Base-by-base conservation (phyloP, 1,284 basidiomycete genomes). In the Fomitopsis palustris region DNA sequence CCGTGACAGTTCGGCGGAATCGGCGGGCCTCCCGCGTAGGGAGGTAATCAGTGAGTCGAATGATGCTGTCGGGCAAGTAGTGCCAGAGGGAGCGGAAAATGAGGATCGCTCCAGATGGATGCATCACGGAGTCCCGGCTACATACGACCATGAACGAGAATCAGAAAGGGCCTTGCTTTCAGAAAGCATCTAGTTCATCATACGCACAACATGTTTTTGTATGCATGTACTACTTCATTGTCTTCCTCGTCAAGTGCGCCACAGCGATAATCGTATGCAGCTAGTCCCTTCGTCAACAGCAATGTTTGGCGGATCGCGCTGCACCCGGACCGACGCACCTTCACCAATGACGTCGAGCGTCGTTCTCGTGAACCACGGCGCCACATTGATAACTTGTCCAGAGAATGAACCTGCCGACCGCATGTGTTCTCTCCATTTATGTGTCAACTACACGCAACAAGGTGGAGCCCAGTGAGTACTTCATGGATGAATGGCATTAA, bases 311-410 rank as follows among this genome's bases (percentile, higher is more conserved):
- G 10, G 19, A 39, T 53, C 42, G n/a, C 12, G 16, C 3, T 10
- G 42, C 23, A 45, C 12, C 4, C 42, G 6, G 19, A 6, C 10
- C 19, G 21, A 45, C 57, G 12, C 39, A 70, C 70, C 65, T 59
- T 69, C 67, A n/a, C 80, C 79, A 53, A 84, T 81, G 9, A 81
- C 70, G 59, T 83, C 81, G 25, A 83, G 67, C 1, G 81, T 81
- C 29, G 75, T 72, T 33, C 77, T 74, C 2, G 72, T 73, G 16
- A 83, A 71, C 72, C 75, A 80, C 2, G 67, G 55, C 38, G 72
- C 63, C 4, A 81, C 72, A 56, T 82, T 78, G 25, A 69, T 54
- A 4, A 64, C 39, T 6, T 60, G 58, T 42, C 64, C 62, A 2
- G 61, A 14, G 1, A 43, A 31, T 0, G 59, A 38, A 0, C 37